phyloP scores from a whole-genome alignment of 192 early-diverging fungal species.

The Coemansia guatemalensis region DNA sequence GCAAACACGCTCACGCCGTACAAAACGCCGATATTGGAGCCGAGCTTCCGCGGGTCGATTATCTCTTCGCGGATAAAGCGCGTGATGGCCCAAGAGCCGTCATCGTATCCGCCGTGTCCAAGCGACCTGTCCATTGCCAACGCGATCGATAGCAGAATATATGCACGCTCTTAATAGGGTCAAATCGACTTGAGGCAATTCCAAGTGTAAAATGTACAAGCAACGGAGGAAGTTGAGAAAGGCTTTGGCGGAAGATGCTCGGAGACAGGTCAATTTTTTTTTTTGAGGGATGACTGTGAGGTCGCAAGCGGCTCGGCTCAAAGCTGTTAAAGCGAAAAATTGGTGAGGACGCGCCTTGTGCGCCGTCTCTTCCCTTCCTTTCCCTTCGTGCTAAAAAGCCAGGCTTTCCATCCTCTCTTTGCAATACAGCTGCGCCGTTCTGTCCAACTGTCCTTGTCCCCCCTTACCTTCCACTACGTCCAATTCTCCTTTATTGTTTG shows the following conservation, averaged over 20 bases:
- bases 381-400: neutral
- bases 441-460: neutral
- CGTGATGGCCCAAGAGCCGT: conserved; percentile 48
- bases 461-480: neutral
- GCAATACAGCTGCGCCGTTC: neutral
- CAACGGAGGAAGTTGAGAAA: neutral
- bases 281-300: no score
- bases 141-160: conserved; percentile 3
- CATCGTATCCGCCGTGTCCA: conserved; percentile 28
- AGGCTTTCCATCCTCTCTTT: neutral
- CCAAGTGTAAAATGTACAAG: neutral
- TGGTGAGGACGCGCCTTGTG: neutral
- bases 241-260: neutral
- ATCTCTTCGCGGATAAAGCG: conserved; percentile 51
- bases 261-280: no score
- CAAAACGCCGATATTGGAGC: conserved; percentile 42
- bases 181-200: neutral
- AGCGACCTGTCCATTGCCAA: conserved; percentile 15
- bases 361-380: neutral
- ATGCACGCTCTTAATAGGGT: neutral
- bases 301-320: neutral
- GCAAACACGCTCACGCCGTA: conserved; percentile 54
- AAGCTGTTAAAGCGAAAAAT: neutral
- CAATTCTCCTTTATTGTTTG: neutral
- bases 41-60: conserved; percentile 36